phyloP scores from a whole-genome alignment of 1,139 yeast genomes.

The Petasospora fabianii region DNA sequence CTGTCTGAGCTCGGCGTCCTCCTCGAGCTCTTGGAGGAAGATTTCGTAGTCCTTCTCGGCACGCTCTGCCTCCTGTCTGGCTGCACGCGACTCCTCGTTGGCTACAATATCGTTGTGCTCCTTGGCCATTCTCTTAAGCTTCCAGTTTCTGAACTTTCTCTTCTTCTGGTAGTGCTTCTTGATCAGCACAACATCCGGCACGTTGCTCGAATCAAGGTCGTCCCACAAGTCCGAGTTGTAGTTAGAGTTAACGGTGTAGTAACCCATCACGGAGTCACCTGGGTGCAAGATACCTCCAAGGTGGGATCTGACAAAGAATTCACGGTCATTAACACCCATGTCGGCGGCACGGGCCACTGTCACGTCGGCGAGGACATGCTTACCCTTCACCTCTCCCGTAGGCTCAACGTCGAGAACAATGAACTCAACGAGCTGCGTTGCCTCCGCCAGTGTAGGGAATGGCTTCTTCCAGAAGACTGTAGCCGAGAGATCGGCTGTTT shows the following conservation, averaged over 20 bases:
- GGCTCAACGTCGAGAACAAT: slow-evolving; percentile 92
- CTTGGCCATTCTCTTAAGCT: slow-evolving; percentile 95
- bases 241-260: slow-evolving; percentile 77
- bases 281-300: slow-evolving; percentile 93
- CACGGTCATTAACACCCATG: slow-evolving; percentile 78
- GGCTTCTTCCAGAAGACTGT: slow-evolving; percentile 85
- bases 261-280: slow-evolving; percentile 93
- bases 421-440: slow-evolving; percentile 79
- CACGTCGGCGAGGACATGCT: slow-evolving; percentile 81
- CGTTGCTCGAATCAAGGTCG: slow-evolving; percentile 45
- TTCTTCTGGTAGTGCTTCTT: slow-evolving; percentile 89
- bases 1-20: slow-evolving; percentile 91
- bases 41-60: slow-evolving; percentile 94
- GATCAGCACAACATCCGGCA: slow-evolving; percentile 88
- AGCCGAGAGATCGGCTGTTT: slow-evolving; percentile 74
- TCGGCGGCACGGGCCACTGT: slow-evolving; percentile 85
- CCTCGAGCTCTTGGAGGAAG: slow-evolving; percentile 96
- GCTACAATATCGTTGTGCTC: slow-evolving; percentile 90
- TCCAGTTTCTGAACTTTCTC: slow-evolving; percentile 87
- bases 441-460: slow-evolving; percentile 74
- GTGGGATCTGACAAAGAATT: slow-evolving; percentile 81
- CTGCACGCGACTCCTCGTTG: slow-evolving; percentile 69
- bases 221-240: slow-evolving; percentile 88
- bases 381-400: slow-evolving; percentile 79
- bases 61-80: slow-evolving; percentile 83